Conservation (phyloP, 208 protist genomes). For the Leishmania arabica region DNA sequence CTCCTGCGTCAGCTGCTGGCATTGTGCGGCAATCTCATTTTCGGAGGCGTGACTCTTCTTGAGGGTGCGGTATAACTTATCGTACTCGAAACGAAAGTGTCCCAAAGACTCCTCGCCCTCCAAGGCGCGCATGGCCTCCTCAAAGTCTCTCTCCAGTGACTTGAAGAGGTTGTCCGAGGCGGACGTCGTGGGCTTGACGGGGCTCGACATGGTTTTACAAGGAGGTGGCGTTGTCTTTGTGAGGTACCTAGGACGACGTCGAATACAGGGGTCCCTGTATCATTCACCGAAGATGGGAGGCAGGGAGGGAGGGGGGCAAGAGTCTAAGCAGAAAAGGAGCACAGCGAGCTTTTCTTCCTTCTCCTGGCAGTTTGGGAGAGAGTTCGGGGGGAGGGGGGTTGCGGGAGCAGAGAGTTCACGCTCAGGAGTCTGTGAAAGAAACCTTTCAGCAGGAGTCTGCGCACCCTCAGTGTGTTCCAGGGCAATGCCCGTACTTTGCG, state of each 20-base stretch:
- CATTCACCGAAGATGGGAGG: background rate
- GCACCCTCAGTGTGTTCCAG: background rate
- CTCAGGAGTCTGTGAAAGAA: background rate
- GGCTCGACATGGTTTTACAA: conserved; percentile 24
- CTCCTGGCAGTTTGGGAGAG: background rate
- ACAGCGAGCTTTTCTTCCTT: background rate
- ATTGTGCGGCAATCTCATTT: conserved; percentile 95
- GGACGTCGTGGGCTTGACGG: conserved; percentile 52
- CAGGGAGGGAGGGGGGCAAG: background rate
- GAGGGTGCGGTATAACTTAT: conserved; percentile 96
- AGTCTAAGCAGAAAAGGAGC: background rate
- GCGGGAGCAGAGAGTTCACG: background rate
- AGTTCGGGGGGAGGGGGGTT: background rate
- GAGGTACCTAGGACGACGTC: background rate
- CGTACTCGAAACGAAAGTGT: conserved; percentile 97
- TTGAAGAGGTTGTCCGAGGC: conserved; percentile 79
- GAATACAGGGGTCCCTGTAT: background rate
- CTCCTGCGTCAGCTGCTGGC: conserved; percentile 96
- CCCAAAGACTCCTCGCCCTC: conserved; percentile 93
- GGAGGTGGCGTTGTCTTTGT: background rate
- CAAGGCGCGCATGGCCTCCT: conserved; percentile 94
- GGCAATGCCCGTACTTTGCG: background rate
- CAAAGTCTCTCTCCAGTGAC: conserved; percentile 94
- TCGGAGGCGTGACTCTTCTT: conserved; percentile 97
- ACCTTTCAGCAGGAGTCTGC: background rate